phyloP scores from a whole-genome alignment of 2,329 filamentous ascomycete species.

The Exophiala xenobiotica region DNA sequence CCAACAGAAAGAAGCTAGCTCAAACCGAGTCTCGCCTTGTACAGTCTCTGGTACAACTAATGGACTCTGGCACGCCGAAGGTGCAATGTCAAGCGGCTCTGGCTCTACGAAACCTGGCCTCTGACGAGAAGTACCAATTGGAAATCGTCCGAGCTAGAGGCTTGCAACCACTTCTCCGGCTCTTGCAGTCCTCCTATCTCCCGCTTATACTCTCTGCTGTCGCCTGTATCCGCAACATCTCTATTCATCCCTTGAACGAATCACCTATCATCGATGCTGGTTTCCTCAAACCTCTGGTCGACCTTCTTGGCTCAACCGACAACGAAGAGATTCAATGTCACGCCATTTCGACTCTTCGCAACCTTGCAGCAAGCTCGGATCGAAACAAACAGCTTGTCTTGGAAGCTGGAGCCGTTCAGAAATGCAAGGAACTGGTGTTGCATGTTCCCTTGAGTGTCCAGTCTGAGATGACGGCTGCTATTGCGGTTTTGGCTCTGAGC shows the following conservation, averaged over 20 bases:
- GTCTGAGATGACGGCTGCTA: constrained; percentile 99
- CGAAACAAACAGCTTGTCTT: constrained; percentile 97
- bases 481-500: constrained; percentile 90
- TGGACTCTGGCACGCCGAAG: constrained; percentile 96
- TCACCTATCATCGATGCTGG: constrained; percentile 98
- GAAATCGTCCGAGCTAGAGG: constrained; percentile 92
- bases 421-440: constrained; percentile 95
- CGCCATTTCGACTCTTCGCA: constrained; percentile 93
- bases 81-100: constrained; percentile 97
- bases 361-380: constrained; percentile 93
- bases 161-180: constrained; percentile 77
- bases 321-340: constrained; percentile 99
- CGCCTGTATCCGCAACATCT: constrained; percentile 97
- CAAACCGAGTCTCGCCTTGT: constrained; percentile 89
- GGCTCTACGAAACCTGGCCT: constrained; percentile 89
- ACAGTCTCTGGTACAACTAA: constrained; percentile 88
- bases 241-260: constrained; percentile 95
- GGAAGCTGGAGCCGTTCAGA: constrained; percentile 93
- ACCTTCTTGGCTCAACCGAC: constrained; percentile 89
- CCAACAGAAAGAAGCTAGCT: constrained; percentile 86
- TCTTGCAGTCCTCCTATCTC: constrained; percentile 92
- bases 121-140: constrained; percentile 97
- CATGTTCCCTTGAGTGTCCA: constrained; percentile 92
- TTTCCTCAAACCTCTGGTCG: constrained; percentile 89
- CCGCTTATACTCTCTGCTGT: constrained; percentile 95